Conservation (phyloP, 106 monocot genomes). For the Ottelia alismoides region DNA sequence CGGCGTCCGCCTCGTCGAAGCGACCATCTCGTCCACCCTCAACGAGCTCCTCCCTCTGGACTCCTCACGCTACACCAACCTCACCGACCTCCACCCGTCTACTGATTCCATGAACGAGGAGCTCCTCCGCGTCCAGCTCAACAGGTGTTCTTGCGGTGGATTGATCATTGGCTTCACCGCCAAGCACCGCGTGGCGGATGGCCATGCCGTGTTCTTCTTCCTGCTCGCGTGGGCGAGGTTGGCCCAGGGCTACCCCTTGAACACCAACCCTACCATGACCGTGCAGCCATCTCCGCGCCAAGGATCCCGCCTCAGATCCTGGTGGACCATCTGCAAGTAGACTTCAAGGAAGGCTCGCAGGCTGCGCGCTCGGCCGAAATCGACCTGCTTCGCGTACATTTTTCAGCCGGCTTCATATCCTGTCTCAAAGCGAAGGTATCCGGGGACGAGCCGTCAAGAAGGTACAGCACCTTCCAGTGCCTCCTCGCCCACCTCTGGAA, state of each 20-base stretch:
- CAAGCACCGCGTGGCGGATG: slow-evolving; percentile 3
- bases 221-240: not conserved
- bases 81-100: not conserved
- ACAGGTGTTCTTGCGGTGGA: slow-evolving; percentile 10
- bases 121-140: slow-evolving; percentile 8
- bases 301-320: not conserved
- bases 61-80: not conserved
- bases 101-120: slow-evolving; percentile 1
- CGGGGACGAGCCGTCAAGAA: not conserved
- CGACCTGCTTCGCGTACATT: not conserved
- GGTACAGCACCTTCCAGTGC: slow-evolving; percentile 13
- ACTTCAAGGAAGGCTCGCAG: slow-evolving; percentile 1
- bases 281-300: slow-evolving; percentile 1
- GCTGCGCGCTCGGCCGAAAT: too few relatives aligned
- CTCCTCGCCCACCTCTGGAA: slow-evolving; percentile 14
- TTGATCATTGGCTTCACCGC: not conserved
- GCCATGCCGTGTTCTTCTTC: slow-evolving; percentile 1
- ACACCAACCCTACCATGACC: too few relatives aligned
- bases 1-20: slow-evolving; percentile 5
- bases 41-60: slow-evolving; percentile 1
- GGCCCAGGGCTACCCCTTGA: slow-evolving; percentile 6
- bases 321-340: not conserved
- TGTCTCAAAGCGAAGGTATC: not conserved
- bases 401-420: slow-evolving; percentile 3
- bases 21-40: not conserved